These are phyloP conservation scores for Claviceps pusilla DNA, from an alignment of 2,329 filamentous ascomycete genomes.

Conservation along the genomic window DNA sequence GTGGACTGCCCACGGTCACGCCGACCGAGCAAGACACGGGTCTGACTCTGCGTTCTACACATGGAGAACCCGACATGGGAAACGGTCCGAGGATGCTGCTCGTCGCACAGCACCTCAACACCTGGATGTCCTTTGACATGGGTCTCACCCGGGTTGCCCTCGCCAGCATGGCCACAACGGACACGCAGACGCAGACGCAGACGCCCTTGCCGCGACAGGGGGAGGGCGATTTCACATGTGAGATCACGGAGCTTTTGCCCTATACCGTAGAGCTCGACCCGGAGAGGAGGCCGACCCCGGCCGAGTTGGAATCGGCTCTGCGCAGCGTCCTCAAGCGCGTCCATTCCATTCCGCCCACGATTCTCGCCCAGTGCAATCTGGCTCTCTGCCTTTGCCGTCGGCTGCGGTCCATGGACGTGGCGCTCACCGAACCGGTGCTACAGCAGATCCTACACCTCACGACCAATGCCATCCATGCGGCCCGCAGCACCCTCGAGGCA, in stretches of 20 bases:
- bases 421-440: constrained; percentile 26
- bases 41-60: constrained; percentile 7
- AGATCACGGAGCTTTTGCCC: constrained; percentile 37
- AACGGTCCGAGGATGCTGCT: constrained; percentile 29
- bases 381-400: constrained; percentile 40
- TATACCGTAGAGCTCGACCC: constrained; percentile 40
- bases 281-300: constrained; percentile 24
- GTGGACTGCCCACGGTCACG: constrained; percentile 29
- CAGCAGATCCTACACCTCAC: constrained; percentile 33
- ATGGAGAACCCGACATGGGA: constrained; percentile 18
- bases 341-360: constrained; percentile 26
- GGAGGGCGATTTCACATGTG: constrained; percentile 23
- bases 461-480: constrained; percentile 29
- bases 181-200: constrained; percentile 5
- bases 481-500: constrained; percentile 28
- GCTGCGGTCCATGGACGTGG: constrained; percentile 33
- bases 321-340: constrained; percentile 23
- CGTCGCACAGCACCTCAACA: constrained; percentile 41
- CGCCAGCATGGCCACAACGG: constrained; percentile 25
- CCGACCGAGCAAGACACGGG: constrained; percentile 10
- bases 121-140: constrained; percentile 44
- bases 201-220: constrained; percentile 23
- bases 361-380: constrained; percentile 38
- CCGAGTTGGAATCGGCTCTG: constrained; percentile 29
- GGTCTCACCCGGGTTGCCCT: constrained; percentile 37